phyloP scores from a whole-genome alignment of 2,329 filamentous ascomycete genomes.

The Chlorencoelia australis region DNA sequence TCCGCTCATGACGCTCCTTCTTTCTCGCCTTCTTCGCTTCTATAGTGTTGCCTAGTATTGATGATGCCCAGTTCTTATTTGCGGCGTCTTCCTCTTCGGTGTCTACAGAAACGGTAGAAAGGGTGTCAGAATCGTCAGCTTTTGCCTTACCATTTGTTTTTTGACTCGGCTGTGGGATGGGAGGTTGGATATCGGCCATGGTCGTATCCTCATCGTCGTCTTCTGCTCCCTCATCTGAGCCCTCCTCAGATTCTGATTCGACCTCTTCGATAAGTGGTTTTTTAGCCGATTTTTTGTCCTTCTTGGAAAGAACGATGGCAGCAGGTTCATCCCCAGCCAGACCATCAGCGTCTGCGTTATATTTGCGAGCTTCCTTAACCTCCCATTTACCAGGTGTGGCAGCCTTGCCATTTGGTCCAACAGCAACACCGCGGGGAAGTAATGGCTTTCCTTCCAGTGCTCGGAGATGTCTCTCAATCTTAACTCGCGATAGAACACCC shows the following conservation, averaged over 20 bases:
- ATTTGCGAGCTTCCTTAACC: slow-evolving; percentile 85
- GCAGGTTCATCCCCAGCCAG: slow-evolving; percentile 56
- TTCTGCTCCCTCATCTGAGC: too few species aligned
- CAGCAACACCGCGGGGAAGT: slow-evolving; percentile 62
- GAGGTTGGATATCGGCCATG: slow-evolving; percentile 19
- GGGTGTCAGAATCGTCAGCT: slow-evolving; percentile 11
- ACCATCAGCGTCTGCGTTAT: slow-evolving; percentile 90
- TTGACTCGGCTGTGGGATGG: slow-evolving; percentile 2
- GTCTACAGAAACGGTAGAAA: slow-evolving; percentile 8
- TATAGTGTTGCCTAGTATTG: slow-evolving; percentile 19
- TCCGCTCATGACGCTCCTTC: slow-evolving; percentile 22
- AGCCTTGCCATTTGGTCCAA: slow-evolving; percentile 62
- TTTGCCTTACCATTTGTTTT: slow-evolving; percentile 17
- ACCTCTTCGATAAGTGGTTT: slow-evolving; percentile 31
- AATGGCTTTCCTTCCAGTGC: slow-evolving; percentile 85
- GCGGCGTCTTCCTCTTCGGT: slow-evolving; percentile 6
- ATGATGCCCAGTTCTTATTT: slow-evolving; percentile 11
- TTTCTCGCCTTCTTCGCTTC: slow-evolving; percentile 22
- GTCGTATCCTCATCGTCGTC: slow-evolving; percentile 20
- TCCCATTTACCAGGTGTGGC: slow-evolving; percentile 69
- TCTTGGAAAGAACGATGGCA: slow-evolving; percentile 35
- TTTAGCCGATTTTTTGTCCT: slow-evolving; percentile 43
- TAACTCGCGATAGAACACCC: slow-evolving; percentile 61
- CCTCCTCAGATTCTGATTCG: slow-evolving; percentile 17
- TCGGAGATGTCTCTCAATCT: slow-evolving; percentile 67